Conservation (phyloP, 148 eudicot species). For the Mesembryanthemum crystallinum region DNA sequence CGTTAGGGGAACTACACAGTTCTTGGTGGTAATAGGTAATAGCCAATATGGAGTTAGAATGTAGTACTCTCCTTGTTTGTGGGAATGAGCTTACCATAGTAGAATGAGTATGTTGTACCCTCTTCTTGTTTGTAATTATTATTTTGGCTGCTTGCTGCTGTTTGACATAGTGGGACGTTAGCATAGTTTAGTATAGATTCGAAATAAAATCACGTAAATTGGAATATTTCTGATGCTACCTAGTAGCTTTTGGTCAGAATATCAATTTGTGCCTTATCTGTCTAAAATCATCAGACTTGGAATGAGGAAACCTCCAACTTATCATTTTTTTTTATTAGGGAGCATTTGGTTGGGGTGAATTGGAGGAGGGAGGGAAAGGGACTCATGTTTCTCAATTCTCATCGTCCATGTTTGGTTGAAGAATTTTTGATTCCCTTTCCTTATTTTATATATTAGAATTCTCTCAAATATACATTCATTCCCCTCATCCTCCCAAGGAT, state of each 20-base stretch:
- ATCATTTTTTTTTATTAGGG: not conserved
- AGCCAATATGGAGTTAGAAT: not conserved
- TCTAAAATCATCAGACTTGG: not conserved
- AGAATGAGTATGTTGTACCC: no score
- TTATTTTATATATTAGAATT: no score
- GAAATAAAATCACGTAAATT: not conserved
- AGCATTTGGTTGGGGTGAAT: no score
- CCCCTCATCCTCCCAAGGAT: no score
- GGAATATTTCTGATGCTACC: no score
- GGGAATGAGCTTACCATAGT: no score
- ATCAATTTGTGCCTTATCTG: not conserved
- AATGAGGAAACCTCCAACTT: not conserved
- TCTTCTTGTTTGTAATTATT: not conserved
- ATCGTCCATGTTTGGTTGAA: no score
- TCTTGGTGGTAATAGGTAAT: not conserved
- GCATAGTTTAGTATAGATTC: not conserved
- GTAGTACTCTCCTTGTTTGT: not conserved
- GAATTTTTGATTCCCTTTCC: not conserved
- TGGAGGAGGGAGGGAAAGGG: no score
- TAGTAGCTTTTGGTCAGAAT: not conserved
- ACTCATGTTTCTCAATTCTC: no score
- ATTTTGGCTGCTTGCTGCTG: not conserved
- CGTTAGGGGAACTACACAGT: not conserved
- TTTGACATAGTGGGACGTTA: not conserved
- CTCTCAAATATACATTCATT: no score